These are phyloP conservation scores for Panicum hallii DNA, from an alignment of 202 grass and related monocot species.

Conservation along the genomic window DNA sequence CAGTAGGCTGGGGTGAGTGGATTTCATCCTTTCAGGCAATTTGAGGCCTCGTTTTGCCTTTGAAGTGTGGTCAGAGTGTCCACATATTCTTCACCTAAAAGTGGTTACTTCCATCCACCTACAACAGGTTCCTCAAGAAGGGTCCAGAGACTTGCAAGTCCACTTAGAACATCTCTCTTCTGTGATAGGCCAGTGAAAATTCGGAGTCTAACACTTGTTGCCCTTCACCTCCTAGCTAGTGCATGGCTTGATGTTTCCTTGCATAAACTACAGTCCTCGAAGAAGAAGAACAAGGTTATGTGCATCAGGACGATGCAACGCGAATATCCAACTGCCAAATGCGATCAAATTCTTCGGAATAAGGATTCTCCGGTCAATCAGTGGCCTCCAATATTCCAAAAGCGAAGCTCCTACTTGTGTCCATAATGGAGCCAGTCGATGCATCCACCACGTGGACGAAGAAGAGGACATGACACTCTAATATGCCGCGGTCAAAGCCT, in stretches of 20 bases:
- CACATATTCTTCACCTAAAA: slow-evolving; percentile 33
- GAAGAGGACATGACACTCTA: slow-evolving; percentile 16
- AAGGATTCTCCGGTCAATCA: slow-evolving; percentile 42
- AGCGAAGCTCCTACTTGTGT: slow-evolving; percentile 42
- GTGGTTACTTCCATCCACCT: slow-evolving; percentile 17
- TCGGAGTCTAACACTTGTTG: slow-evolving; percentile 1
- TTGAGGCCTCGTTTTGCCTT: slow-evolving; percentile 3
- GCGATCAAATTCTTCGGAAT: background rate
- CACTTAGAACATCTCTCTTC: slow-evolving; percentile 27
- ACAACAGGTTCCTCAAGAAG: slow-evolving; percentile 12
- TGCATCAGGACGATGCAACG: slow-evolving; percentile 5
- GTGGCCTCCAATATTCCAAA: slow-evolving; percentile 45
- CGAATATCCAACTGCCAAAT: slow-evolving; percentile 42
- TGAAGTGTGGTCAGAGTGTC: slow-evolving; percentile 57
- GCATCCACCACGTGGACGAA: background rate
- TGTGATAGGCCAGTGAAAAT: slow-evolving; percentile 28
- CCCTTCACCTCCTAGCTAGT: background rate
- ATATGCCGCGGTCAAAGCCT: slow-evolving; percentile 47
- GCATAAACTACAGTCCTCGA: background rate
- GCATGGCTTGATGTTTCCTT: background rate
- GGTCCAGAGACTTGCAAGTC: slow-evolving; percentile 1
- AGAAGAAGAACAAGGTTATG: background rate
- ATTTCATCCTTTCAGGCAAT: too few species aligned
- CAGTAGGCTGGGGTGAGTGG: too few species aligned
- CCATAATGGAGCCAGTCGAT: slow-evolving; percentile 41